A percentile compares a stretch with the other conserved stretches of the same genome.
phyloP scores from a whole-genome alignment of 2,329 filamentous ascomycete genomes.

The Coniochaeta sp. region DNA sequence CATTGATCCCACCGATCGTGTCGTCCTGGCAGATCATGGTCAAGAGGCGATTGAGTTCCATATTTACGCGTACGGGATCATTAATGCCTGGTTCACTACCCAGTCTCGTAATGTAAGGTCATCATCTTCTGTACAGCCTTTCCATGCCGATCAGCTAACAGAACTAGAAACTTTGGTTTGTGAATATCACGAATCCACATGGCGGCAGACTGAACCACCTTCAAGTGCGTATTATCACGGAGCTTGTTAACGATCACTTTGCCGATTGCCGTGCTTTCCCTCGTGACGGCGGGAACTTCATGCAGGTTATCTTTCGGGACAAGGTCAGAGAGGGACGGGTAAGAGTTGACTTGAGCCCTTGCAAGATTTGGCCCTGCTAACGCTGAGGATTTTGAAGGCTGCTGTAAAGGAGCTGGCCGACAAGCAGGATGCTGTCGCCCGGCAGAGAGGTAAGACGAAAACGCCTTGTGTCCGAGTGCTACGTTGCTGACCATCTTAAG shows the following conservation, averaged over 20 bases:
- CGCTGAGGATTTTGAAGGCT: neutral
- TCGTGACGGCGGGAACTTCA: slow-evolving; percentile 1
- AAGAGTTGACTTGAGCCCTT: neutral
- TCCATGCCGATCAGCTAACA: neutral
- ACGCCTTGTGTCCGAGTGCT: neutral
- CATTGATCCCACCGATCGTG: neutral
- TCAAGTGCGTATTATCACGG: slow-evolving; percentile 18
- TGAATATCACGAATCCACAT: slow-evolving; percentile 14
- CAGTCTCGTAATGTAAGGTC: neutral
- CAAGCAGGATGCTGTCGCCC: slow-evolving; percentile 5
- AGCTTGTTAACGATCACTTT: slow-evolving; percentile 16
- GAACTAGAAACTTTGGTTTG: neutral
- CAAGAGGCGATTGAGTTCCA: slow-evolving; percentile 10
- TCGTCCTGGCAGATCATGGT: slow-evolving; percentile 5
- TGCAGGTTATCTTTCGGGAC: slow-evolving; percentile 10
- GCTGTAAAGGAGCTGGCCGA: neutral
- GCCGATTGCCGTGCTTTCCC: slow-evolving; percentile 7
- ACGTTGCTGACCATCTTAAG: neutral
- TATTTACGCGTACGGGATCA: neutral
- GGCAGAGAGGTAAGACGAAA: slow-evolving; percentile 10
- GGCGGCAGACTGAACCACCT: slow-evolving; percentile 16
- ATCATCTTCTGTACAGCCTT: neutral
- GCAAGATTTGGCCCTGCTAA: neutral
- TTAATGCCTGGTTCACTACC: slow-evolving; percentile 7
- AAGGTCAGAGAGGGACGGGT: neutral